Conservation (phyloP, 169 alveolate genomes). For the Babesia bovis region DNA sequence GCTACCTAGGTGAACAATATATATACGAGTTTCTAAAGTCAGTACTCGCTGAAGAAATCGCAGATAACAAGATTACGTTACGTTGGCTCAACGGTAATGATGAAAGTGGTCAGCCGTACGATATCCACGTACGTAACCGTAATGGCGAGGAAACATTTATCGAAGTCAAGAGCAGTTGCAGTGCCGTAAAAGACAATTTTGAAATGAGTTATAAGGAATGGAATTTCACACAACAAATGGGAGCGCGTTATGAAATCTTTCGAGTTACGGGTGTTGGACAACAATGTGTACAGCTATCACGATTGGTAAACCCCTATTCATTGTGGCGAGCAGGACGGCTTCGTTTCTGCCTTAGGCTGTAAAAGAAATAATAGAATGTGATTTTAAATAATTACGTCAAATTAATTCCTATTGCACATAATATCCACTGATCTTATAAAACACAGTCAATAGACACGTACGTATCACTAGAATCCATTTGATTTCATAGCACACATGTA, state of each 20-base stretch:
- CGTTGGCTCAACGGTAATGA: conserved; percentile 28
- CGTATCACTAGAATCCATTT: no score
- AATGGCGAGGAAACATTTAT: conserved; percentile 26
- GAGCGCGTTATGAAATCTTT: conserved; percentile 33
- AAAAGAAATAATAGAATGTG: no score
- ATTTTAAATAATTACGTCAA: no score
- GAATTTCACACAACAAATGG: conserved; percentile 50
- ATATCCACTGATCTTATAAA: no score
- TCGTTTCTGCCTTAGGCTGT: conserved; percentile 37
- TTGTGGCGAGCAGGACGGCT: conserved; percentile 34
- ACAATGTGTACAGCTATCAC: not conserved
- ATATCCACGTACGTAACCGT: not conserved
- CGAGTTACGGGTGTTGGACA: conserved; percentile 43
- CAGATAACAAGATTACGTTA: not conserved
- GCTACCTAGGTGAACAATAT: conserved; percentile 40
- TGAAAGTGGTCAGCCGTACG: conserved; percentile 50
- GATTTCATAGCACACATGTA: no score
- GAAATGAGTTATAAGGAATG: conserved; percentile 42
- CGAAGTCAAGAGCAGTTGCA: conserved; percentile 50
- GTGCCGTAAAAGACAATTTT: not conserved
- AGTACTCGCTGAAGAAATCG: conserved; percentile 10
- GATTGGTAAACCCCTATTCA: conserved; percentile 38
- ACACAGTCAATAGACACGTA: no score
- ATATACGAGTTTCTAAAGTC: conserved; percentile 22
- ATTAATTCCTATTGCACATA: no score